Evolutionary conservation across 1,284 basidiomycete species (phyloP), one percentile per base, ranked within the genome.

Genomic region (Fomitopsis betulina): DNA sequence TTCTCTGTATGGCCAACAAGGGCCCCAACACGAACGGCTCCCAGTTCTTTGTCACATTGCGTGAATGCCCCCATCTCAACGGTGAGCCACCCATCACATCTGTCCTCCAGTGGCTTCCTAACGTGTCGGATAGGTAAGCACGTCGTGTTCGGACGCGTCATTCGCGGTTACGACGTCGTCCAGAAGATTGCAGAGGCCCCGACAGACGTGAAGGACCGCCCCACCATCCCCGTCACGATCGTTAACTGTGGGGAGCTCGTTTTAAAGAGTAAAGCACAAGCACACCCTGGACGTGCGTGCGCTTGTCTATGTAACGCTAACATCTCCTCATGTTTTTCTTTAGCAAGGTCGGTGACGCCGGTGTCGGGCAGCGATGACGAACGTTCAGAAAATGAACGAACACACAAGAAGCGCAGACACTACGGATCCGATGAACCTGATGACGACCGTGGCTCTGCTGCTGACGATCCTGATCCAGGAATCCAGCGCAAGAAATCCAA

Each of bases 191-290:
- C 78, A 0, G 72, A 79, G 27, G 75, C 88, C 21, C 76, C 85
- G 56, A 78, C 87, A 53, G 84, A 93, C 72, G 78, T 80, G 66
- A 85, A 87, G 76, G 79, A 87, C 72, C 79, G 87, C 3, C 95
- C 95, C 0, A 71, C 80, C 3, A 75, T 80, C 1, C 85, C 89
- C 1, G 84, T 96, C 9, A 76, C 82, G n/a, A 86, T 98, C 58
- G 74, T 79, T 2, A 91, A 87, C 67, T 94, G 90, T 58, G 94
- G 94, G 23, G 91, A 97, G 72, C 83, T 97, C 21, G 87, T 94
- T 70, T 79, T 93, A 8, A 80, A 82, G 43, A 77, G 76, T 63
- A 76, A 76, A 57, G 60, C 63, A 47, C 58, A 62, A 27, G 60
- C 61, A 4, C 58, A 62, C 37, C 39, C 60, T 21, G 57, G 65